Evolutionary conservation across 495 filamentous ascomycete species (phyloP), one percentile per base, ranked within the genome.

Genomic region (Rusavskia elegans): DNA sequence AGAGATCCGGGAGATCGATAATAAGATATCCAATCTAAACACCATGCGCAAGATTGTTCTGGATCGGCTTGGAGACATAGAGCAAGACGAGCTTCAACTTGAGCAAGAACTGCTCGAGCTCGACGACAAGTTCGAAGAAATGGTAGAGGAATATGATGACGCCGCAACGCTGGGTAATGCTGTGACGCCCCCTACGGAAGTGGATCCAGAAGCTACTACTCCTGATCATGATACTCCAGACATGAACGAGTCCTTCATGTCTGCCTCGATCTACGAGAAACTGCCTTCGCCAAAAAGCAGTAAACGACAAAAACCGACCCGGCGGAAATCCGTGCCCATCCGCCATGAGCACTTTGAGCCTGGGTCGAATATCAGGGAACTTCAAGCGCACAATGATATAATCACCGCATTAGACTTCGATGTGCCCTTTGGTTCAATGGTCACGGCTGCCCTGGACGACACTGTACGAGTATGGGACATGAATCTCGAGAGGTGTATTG

Each of bases 381-480:
- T 96, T 41, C 81, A 81, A 61, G 87, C 93, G 11, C 93, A 97
- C 61, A 81, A 79, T 21, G 92, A 99, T 63, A 76, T 78, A 57
- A 84, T 99, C 54, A 95, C 89, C 0, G 82, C 89, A 20, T 67
- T 99, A 51, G 92, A 97, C 66, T 96, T 97, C 61, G 92, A 99
- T 64, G 85, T 82, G 27, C 92, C 92, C 0, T 97, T 97, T 59
- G 92, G 92, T 9, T 90, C 89, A 9, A 80, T 96, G 82, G 83
- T 97, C 16, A 89, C 87, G n/a, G 83, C 93, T 2, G 88, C 92
- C 2, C 69, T 96, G 61, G 93, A 99, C 61, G 92, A 99, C 67
- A 89, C 87, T 2, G 87, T 99, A n/a, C 77, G 86, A 49, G 92
- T 97, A 30, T 99, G 90, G 90, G 93, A 99, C 66, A 73, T 99